These are phyloP conservation scores for Rhizophagus prolifer DNA, from an alignment of 192 early-diverging fungal species.

Conservation along the genomic window DNA sequence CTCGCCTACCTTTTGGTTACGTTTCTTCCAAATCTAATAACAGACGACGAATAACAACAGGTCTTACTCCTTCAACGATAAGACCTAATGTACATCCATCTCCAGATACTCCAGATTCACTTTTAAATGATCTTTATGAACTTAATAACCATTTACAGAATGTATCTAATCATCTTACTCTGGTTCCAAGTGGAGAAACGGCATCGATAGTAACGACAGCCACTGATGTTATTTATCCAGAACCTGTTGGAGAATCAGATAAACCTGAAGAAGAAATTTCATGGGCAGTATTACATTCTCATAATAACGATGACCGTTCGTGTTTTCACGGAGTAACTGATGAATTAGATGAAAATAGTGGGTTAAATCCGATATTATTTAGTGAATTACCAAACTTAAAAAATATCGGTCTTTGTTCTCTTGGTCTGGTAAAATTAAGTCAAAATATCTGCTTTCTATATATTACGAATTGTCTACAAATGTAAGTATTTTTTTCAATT, in stretches of 20 bases:
- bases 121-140: slow-evolving; percentile 7
- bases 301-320: background rate
- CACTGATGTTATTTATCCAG: slow-evolving; percentile 1
- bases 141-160: slow-evolving; percentile 8
- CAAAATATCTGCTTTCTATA: slow-evolving; percentile 68
- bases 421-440: slow-evolving; percentile 59
- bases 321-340: background rate
- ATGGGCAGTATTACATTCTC: background rate
- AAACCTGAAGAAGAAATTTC: background rate
- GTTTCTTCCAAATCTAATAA: background rate
- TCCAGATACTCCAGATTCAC: background rate
- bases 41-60: background rate
- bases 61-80: slow-evolving; percentile 14
- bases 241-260: slow-evolving; percentile 7
- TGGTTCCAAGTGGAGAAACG: slow-evolving; percentile 10
- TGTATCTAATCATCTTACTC: background rate
- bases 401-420: slow-evolving; percentile 61
- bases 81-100: slow-evolving; percentile 12
- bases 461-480: slow-evolving; percentile 61
- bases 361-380: slow-evolving; percentile 38
- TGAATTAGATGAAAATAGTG: slow-evolving; percentile 30
- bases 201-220: slow-evolving; percentile 4
- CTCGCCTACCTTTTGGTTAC: slow-evolving; percentile 20
- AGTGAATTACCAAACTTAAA: slow-evolving; percentile 43
- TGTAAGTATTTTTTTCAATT: slow-evolving; percentile 62